Conservation (phyloP, 208 protist genomes). For the Acanthamoeba culbertsoni region DNA sequence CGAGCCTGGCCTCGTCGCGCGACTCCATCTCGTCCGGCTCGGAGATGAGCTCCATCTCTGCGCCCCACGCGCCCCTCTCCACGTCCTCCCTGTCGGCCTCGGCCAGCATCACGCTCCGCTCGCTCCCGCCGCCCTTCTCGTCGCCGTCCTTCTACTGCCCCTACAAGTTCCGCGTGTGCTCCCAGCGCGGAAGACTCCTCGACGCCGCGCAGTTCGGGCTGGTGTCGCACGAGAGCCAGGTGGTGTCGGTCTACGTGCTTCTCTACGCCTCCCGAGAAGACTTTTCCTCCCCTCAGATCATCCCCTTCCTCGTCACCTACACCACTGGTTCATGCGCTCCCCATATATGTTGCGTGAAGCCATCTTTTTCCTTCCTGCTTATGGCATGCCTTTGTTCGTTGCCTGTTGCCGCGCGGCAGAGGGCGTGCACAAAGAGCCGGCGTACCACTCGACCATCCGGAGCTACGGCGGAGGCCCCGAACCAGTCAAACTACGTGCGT, state of each 20-base stretch:
- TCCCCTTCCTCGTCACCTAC: conserved; percentile 13
- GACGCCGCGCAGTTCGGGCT: conserved; percentile 13
- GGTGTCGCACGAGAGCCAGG: conserved; percentile 6
- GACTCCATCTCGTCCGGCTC: background rate
- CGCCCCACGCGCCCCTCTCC: background rate
- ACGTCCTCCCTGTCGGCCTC: conserved; percentile 1
- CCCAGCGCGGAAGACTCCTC: background rate
- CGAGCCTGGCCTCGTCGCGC: background rate
- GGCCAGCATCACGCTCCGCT: background rate
- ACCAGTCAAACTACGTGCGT: background rate
- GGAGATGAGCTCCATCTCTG: background rate
- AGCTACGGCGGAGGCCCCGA: background rate
- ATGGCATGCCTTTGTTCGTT: no score
- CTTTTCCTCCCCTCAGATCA: background rate
- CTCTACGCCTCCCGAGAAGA: conserved; percentile 35
- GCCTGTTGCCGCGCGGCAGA: background rate
- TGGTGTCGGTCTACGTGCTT: background rate
- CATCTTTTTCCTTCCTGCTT: background rate
- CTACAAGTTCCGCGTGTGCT: conserved; percentile 43
- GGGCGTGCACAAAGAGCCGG: background rate
- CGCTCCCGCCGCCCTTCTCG: background rate
- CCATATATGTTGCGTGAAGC: background rate
- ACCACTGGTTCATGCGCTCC: background rate
- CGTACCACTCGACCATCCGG: conserved; percentile 3
- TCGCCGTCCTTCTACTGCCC: conserved; percentile 14